Evolutionary conservation across 139 green algal genomes (phyloP).

Genomic region (Asterochloris erici): DNA sequence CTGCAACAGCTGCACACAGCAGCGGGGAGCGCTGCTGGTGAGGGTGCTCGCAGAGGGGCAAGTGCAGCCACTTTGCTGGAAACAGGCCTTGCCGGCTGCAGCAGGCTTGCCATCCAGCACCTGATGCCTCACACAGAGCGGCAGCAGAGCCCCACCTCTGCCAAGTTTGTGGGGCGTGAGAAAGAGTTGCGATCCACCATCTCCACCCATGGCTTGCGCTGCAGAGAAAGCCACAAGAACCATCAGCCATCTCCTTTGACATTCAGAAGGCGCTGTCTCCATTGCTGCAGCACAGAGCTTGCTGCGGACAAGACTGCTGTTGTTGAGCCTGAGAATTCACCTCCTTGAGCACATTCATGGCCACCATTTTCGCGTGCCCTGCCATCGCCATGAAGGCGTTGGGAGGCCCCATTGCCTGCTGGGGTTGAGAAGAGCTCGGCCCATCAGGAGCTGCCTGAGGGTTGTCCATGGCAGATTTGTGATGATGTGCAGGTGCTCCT

Average conservation of each 20-base stretch:
- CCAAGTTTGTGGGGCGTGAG: conserved; percentile 62
- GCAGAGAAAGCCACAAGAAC: conserved; percentile 4
- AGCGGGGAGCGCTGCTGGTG: background rate
- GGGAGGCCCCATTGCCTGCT: conserved; percentile 13
- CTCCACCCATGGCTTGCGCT: conserved; percentile 90
- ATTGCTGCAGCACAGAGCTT: too few relatives aligned
- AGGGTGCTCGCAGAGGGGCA: background rate
- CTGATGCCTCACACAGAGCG: background rate
- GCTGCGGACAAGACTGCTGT: background rate
- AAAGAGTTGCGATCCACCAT: conserved; percentile 78
- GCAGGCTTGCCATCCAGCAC: too few relatives aligned
- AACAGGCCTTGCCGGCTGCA: too few relatives aligned
- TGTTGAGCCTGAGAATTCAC: background rate
- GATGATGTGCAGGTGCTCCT: too few relatives aligned
- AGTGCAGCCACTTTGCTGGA: background rate
- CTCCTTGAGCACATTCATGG: conserved; percentile 22
- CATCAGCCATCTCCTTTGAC: background rate
- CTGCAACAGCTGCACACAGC: too few relatives aligned
- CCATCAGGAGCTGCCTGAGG: background rate
- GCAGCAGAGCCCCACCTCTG: conserved; percentile 55
- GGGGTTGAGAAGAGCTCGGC: conserved; percentile 3
- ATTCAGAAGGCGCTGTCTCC: background rate
- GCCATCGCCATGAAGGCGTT: conserved; percentile 19
- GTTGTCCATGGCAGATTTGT: background rate
- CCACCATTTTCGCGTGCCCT: conserved; percentile 18